phyloP scores from a whole-genome alignment of 2,329 filamentous ascomycete genomes.

The Fusarium tanahbumbuense region DNA sequence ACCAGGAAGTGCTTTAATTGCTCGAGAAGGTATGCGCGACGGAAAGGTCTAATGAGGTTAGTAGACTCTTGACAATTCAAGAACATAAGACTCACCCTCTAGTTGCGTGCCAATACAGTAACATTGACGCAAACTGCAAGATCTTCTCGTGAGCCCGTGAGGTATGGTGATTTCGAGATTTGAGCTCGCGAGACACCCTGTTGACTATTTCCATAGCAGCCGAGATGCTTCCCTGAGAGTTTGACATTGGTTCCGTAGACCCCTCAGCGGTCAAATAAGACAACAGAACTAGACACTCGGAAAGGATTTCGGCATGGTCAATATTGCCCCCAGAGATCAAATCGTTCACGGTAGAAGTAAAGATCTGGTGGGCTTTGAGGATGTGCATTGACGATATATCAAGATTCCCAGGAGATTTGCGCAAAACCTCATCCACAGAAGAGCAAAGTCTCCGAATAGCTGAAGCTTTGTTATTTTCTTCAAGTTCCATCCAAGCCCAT shows the following conservation, averaged over 20 bases:
- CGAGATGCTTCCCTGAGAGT: conserved; percentile 66
- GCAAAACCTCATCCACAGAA: conserved; percentile 49
- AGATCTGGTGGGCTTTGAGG: conserved; percentile 65
- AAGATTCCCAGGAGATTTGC: conserved; percentile 22
- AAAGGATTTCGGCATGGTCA: conserved; percentile 64
- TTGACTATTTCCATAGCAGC: conserved; percentile 59
- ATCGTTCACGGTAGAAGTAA: conserved; percentile 67
- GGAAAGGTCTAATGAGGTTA: conserved; percentile 66
- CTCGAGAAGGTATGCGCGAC: conserved; percentile 72
- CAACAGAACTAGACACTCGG: conserved; percentile 73
- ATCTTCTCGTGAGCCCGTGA: conserved; percentile 68
- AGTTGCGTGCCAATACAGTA: conserved; percentile 75
- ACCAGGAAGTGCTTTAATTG: conserved; percentile 70
- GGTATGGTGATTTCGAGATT: conserved; percentile 49
- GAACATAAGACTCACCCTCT: conserved; percentile 58
- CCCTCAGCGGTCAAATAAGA: conserved; percentile 69
- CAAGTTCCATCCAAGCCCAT: conserved; percentile 76
- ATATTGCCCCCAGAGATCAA: conserved; percentile 63
- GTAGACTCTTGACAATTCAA: not conserved
- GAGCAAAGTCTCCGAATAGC: conserved; percentile 57
- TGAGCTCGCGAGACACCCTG: conserved; percentile 57
- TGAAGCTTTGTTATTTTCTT: conserved; percentile 47
- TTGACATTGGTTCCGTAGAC: conserved; percentile 58
- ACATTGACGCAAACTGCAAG: conserved; percentile 73
- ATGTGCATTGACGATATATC: conserved; percentile 53